Conservation (phyloP, 306 rosid species). For the Castanea crenata region DNA sequence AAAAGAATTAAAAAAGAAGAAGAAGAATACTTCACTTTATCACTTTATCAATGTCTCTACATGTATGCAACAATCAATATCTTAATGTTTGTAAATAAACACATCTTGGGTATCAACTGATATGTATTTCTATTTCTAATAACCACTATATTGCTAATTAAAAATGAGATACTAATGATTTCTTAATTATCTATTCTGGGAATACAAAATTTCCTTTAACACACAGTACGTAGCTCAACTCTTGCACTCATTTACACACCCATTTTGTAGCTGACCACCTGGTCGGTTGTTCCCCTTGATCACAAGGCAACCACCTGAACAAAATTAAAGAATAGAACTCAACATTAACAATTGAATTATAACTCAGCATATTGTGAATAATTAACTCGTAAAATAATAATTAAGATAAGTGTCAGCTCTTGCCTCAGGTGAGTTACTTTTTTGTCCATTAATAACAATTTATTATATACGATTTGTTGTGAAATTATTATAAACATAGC, state of each 20-base stretch:
- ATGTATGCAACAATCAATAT: neutral
- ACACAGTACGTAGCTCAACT: constrained; percentile 37
- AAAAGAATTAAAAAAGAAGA: too few relatives aligned
- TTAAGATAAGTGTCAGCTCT: neutral
- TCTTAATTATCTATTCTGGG: neutral
- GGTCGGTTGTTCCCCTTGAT: constrained; percentile 68
- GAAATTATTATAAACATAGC: too few relatives aligned
- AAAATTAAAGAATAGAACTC: constrained; percentile 6
- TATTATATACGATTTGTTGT: too few relatives aligned
- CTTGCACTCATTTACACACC: constrained; percentile 69
- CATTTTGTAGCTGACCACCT: constrained; percentile 91
- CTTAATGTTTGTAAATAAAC: neutral
- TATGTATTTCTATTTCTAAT: neutral
- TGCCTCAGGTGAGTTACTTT: neutral
- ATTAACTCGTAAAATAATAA: neutral
- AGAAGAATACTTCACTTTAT: neutral
- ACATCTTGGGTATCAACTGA: neutral
- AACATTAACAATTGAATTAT: neutral
- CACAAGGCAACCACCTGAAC: constrained; percentile 96
- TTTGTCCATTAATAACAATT: too few relatives aligned
- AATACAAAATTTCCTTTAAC: constrained; percentile 33
- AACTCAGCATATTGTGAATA: neutral
- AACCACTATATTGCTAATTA: neutral
- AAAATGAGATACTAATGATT: neutral
- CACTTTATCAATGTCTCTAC: neutral